Evolutionary conservation across 2,329 filamentous ascomycete species (phyloP).

Genomic region (Aspergillus sp.): DNA sequence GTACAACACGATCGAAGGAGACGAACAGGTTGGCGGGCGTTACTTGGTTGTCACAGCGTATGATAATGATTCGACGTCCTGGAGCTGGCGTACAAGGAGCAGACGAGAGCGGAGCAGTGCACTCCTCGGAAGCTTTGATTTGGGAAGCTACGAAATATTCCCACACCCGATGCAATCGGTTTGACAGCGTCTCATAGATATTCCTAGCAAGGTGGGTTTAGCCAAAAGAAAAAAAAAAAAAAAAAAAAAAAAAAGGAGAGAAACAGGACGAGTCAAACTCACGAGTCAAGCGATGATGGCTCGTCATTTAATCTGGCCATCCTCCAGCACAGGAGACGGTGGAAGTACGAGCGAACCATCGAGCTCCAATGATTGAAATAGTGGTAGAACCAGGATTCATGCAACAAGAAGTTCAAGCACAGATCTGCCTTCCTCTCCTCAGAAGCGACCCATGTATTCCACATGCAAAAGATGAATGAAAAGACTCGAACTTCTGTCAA

Average conservation of each 20-base stretch:
- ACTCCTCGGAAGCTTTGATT: constrained; percentile 53
- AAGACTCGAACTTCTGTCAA: constrained; percentile 82
- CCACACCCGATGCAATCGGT: constrained; percentile 65
- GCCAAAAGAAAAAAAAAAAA: neutral
- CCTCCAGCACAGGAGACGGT: constrained; percentile 84
- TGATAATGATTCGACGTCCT: constrained; percentile 77
- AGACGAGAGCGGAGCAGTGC: constrained; percentile 58
- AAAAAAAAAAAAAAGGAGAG: neutral
- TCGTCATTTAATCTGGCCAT: constrained; percentile 67
- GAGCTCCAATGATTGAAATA: constrained; percentile 93
- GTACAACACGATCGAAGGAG: constrained; percentile 55
- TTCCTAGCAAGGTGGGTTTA: constrained; percentile 41
- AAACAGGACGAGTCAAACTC: constrained; percentile 31
- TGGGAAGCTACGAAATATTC: constrained; percentile 70
- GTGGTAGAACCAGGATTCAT: constrained; percentile 65
- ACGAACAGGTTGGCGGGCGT: constrained; percentile 48
- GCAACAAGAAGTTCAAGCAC: constrained; percentile 67
- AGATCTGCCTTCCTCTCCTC: constrained; percentile 59
- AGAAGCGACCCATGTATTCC: constrained; percentile 62
- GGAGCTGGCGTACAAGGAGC: constrained; percentile 78
- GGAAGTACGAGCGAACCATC: constrained; percentile 89
- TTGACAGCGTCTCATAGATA: constrained; percentile 60
- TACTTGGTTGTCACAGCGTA: constrained; percentile 64
- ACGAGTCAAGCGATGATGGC: constrained; percentile 58
- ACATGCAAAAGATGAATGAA: constrained; percentile 70